Evolutionary conservation across 2,329 filamentous ascomycete genomes (phyloP).

Genomic region (Colletotrichum paranaense): DNA sequence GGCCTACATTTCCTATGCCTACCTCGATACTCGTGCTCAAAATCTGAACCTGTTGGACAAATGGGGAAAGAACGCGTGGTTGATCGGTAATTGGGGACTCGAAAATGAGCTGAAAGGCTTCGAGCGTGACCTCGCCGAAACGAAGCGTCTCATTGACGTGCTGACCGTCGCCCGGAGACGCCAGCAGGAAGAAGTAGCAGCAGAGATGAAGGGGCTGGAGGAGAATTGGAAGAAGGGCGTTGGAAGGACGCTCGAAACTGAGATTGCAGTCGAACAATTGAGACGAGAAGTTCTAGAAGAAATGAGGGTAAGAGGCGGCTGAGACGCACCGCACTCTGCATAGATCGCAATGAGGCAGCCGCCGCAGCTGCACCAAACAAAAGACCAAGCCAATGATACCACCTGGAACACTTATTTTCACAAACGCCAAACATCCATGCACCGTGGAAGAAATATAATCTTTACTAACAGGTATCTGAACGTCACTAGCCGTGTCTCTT

Average conservation of each 20-base stretch:
- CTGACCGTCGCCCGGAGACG: constrained; percentile 77
- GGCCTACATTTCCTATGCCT: constrained; percentile 62
- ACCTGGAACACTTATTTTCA: background rate
- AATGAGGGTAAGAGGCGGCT: constrained; percentile 50
- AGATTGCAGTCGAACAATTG: constrained; percentile 83
- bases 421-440: background rate
- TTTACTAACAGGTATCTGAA: constrained; percentile 45
- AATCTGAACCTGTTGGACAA: constrained; percentile 80
- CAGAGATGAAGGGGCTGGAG: constrained; percentile 80
- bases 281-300: constrained; percentile 74
- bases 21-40: constrained; percentile 61
- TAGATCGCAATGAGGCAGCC: background rate
- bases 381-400: constrained; percentile 25
- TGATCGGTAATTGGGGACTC: constrained; percentile 83
- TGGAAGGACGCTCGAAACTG: constrained; percentile 84
- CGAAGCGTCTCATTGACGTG: constrained; percentile 76
- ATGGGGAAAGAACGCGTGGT: constrained; percentile 91
- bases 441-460: constrained; percentile 24
- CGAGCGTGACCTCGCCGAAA: constrained; percentile 79
- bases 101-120: constrained; percentile 77
- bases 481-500: constrained; percentile 48
- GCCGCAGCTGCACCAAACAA: background rate
- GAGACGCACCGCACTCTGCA: background rate
- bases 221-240: constrained; percentile 84
- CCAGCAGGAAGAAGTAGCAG: constrained; percentile 76